phyloP scores from a whole-genome alignment of 1,284 basidiomycete genomes.

The Xanthoconium separans region DNA sequence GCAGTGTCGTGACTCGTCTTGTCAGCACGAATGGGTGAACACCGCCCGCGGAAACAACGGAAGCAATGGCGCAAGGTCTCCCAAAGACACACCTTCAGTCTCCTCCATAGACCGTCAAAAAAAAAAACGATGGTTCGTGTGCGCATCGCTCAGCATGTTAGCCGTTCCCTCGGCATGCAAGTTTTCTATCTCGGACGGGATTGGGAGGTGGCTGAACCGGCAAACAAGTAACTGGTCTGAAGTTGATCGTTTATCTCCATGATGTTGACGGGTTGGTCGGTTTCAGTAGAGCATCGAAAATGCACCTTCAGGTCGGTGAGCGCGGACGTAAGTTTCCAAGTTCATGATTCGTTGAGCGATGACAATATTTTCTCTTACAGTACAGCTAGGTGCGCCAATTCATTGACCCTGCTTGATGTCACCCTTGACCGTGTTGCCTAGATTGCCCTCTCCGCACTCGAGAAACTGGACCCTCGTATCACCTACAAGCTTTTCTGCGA shows the following conservation, averaged over 20 bases:
- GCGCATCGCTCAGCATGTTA: constrained; percentile 54
- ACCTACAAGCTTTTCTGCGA: constrained; percentile 92
- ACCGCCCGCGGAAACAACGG: too few relatives aligned
- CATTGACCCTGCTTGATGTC: neutral
- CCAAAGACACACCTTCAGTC: constrained; percentile 37
- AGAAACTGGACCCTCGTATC: constrained; percentile 94
- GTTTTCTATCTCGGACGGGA: constrained; percentile 57
- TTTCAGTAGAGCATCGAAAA: constrained; percentile 54
- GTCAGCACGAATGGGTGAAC: too few relatives aligned
- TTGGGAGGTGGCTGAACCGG: constrained; percentile 58
- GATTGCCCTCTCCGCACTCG: constrained; percentile 88
- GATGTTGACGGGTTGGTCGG: constrained; percentile 22
- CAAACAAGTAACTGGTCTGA: constrained; percentile 49
- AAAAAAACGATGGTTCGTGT: constrained; percentile 50
- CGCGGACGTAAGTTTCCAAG: constrained; percentile 63
- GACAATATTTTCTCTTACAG: constrained; percentile 35
- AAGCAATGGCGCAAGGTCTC: too few relatives aligned
- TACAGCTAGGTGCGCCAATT: constrained; percentile 74
- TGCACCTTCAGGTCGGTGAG: constrained; percentile 59
- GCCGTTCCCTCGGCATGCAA: constrained; percentile 45
- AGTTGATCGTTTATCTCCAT: constrained; percentile 13
- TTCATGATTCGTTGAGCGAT: neutral
- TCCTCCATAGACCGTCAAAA: constrained; percentile 73
- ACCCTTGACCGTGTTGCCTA: constrained; percentile 31
- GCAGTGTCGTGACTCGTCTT: too few relatives aligned